Percentiles rank a stretch among this genome's conserved stretches.
Evolutionary conservation across 179 eudicot species (phyloP).

Genomic region (Carnegiea gigantea): DNA sequence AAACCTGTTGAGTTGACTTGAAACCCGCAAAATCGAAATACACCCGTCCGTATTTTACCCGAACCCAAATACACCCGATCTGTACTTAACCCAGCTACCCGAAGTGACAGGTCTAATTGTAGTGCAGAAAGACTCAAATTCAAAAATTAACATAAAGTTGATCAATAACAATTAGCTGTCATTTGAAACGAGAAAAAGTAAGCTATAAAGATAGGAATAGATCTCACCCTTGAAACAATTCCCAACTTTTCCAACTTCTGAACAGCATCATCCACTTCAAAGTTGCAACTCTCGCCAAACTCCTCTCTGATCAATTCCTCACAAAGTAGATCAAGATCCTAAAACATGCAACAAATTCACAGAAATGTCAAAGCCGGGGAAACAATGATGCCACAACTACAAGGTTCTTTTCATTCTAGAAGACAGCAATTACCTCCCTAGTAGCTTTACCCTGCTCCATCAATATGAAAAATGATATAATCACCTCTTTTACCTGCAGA

Average conservation of each 20-base stretch:
- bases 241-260: constrained; percentile 83
- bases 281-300: constrained; percentile 77
- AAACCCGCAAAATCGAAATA: no score
- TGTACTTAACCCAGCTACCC: no score
- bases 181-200: no score
- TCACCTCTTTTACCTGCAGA: constrained; percentile 90
- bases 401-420: not conserved
- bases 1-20: no score
- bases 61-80: no score
- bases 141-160: no score
- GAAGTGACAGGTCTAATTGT: no score
- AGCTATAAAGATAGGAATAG: not conserved
- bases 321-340: constrained; percentile 88
- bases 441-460: constrained; percentile 95
- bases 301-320: constrained; percentile 87
- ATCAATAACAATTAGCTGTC: no score
- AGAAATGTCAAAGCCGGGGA: not conserved
- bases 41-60: no score
- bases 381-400: not conserved
- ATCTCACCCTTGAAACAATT: constrained; percentile 78
- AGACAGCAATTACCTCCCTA: constrained; percentile 42
- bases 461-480: constrained; percentile 72
- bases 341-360: constrained; percentile 12
- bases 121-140: not conserved
- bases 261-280: constrained; percentile 96